Percentiles rank a stretch among this genome's conserved stretches.
Conservation (phyloP, 306 rosid genomes). For the Echinosophora koreensis region DNA sequence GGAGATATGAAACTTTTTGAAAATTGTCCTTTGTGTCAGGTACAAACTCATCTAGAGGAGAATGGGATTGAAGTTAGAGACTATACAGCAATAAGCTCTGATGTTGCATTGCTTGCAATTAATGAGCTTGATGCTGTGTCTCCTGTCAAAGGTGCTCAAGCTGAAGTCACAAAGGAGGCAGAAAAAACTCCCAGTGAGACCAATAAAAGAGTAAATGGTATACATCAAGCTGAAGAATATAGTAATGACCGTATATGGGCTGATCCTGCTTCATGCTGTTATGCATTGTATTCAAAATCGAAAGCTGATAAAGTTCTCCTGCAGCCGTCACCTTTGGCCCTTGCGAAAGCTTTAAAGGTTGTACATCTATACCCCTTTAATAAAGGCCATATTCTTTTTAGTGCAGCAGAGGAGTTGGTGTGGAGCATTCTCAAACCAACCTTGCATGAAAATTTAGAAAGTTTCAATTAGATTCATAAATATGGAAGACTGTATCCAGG, state of each 20-base stretch:
- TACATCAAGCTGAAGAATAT: conserved; percentile 56
- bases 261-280: conserved; percentile 91
- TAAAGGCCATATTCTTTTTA: conserved; percentile 38
- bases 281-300: conserved; percentile 79
- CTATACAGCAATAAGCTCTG: conserved; percentile 71
- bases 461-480: conserved; percentile 17
- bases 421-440: conserved; percentile 24
- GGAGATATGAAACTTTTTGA: conserved; percentile 11
- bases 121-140: conserved; percentile 59
- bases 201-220: conserved; percentile 49
- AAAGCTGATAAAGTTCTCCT: conserved; percentile 66
- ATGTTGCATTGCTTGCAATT: conserved; percentile 72
- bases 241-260: conserved; percentile 72
- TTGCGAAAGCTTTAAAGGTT: conserved; percentile 97
- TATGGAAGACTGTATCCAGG: neutral
- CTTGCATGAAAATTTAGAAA: conserved; percentile 6
- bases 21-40: conserved; percentile 62
- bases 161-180: conserved; percentile 40
- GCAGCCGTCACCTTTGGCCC: conserved; percentile 97
- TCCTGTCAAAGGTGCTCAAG: conserved; percentile 47
- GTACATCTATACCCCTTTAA: conserved; percentile 7
- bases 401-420: conserved; percentile 26
- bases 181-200: conserved; percentile 39
- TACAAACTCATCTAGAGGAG: conserved; percentile 64
- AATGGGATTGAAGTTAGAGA: conserved; percentile 87